Percentiles rank a stretch among this genome's conserved stretches.
Evolutionary conservation across 306 rosid species (phyloP).

Genomic region (Prunus mira): DNA sequence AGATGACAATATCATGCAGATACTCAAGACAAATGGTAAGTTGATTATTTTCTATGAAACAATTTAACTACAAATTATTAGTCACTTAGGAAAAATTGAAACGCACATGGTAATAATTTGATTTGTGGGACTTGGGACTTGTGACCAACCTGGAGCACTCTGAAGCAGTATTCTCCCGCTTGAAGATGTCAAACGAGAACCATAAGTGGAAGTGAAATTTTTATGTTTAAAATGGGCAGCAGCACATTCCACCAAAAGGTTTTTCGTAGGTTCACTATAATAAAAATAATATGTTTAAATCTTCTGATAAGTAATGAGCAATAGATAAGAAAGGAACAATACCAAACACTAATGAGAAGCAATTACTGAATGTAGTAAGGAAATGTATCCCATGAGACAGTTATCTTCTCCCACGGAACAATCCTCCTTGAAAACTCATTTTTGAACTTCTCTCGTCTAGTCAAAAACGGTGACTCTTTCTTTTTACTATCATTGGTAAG

Average conservation of each 20-base stretch:
- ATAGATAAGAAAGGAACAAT: conserved; percentile 7
- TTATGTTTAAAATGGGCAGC: conserved; percentile 81
- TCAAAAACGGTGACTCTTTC: conserved; percentile 72
- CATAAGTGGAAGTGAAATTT: conserved; percentile 53
- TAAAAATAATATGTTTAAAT: not conserved
- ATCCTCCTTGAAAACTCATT: conserved; percentile 78
- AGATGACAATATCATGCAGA: conserved; percentile 20
- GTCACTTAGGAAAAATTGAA: not conserved
- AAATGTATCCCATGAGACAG: conserved; percentile 87
- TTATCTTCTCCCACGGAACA: conserved; percentile 91
- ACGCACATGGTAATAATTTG: conserved; percentile 6
- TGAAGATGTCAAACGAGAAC: conserved; percentile 78
- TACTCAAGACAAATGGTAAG: conserved; percentile 10
- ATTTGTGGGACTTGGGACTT: conserved; percentile 20
- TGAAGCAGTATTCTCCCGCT: conserved; percentile 89
- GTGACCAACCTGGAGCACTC: conserved; percentile 78
- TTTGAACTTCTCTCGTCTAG: conserved; percentile 71
- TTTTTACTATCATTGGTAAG: conserved; percentile 61
- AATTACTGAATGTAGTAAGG: conserved; percentile 85
- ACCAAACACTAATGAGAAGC: conserved; percentile 13
- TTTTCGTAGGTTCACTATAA: conserved; percentile 72
- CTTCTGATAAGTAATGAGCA: not conserved
- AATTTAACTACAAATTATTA: not conserved
- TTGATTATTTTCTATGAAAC: not conserved
- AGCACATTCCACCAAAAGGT: conserved; percentile 76